Evolutionary conservation across 208 protist species (phyloP).

Genomic region (Wallacemonas sp.): DNA sequence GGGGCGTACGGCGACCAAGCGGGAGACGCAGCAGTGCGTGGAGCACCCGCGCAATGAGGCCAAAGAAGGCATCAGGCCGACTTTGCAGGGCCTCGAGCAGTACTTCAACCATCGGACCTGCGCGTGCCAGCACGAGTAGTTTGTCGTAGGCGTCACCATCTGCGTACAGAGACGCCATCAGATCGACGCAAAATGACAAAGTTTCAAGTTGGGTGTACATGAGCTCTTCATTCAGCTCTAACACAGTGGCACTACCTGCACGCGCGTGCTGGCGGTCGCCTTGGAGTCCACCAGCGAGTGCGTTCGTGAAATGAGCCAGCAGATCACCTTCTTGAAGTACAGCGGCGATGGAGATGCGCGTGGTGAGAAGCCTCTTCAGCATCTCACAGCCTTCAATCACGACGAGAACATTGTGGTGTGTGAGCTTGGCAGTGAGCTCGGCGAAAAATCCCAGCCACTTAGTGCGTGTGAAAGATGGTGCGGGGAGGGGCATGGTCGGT

Average conservation of each 20-base stretch:
- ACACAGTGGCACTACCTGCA: background rate
- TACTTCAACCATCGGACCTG: constrained; percentile 48
- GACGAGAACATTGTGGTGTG: constrained; percentile 78
- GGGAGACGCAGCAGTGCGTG: constrained; percentile 53
- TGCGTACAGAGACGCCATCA: constrained; percentile 66
- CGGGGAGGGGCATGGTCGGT: constrained; percentile 49
- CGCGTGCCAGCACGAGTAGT: constrained; percentile 63
- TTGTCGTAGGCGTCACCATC: constrained; percentile 74
- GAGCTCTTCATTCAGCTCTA: constrained; percentile 56
- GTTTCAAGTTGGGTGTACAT: constrained; percentile 59
- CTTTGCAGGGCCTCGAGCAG: constrained; percentile 53
- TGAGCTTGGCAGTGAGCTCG: constrained; percentile 81
- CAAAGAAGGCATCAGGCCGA: constrained; percentile 59
- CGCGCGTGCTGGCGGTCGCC: constrained; percentile 20
- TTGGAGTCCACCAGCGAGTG: constrained; percentile 49
- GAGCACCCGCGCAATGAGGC: constrained; percentile 45
- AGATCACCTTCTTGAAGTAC: constrained; percentile 79
- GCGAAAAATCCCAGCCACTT: constrained; percentile 89
- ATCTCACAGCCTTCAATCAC: constrained; percentile 78
- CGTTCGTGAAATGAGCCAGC: constrained; percentile 52
- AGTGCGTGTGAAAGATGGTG: constrained; percentile 54
- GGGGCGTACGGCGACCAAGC: constrained; percentile 32
- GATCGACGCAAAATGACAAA: constrained; percentile 64
- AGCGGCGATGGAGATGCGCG: constrained; percentile 68
- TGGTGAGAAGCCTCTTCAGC: constrained; percentile 69